These are phyloP conservation scores for Calonectria naviculata DNA, from an alignment of 2,329 filamentous ascomycete species.

Conservation along the genomic window DNA sequence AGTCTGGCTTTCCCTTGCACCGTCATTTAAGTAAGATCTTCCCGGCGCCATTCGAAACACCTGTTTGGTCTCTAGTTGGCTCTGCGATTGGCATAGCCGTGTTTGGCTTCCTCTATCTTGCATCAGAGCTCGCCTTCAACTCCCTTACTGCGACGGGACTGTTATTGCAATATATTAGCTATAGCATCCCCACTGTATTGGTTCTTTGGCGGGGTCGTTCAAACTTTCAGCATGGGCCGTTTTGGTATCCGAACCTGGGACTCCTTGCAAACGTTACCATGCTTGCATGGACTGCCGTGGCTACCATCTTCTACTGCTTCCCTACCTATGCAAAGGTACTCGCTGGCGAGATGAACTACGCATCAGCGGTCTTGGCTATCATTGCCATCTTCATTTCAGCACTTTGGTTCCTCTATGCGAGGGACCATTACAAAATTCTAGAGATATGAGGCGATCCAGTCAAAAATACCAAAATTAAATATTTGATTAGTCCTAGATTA, in stretches of 20 bases:
- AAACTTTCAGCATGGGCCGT: constrained; percentile 40
- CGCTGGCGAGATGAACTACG: constrained; percentile 39
- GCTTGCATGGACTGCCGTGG: constrained; percentile 36
- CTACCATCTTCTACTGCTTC: constrained; percentile 41
- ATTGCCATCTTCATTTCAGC: constrained; percentile 23
- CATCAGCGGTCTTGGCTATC: constrained; percentile 31
- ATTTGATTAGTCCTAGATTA: not conserved
- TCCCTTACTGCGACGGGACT: constrained; percentile 38
- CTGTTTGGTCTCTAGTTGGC: constrained; percentile 37
- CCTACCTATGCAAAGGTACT: constrained; percentile 35
- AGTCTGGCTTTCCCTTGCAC: constrained; percentile 38
- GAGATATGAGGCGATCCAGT: no score
- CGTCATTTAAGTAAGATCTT: constrained; percentile 34
- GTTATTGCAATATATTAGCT: constrained; percentile 41
- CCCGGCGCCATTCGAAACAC: constrained; percentile 36
- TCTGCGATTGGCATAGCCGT: constrained; percentile 36
- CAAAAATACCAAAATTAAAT: no score
- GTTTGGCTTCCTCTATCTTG: constrained; percentile 43
- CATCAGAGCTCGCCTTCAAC: constrained; percentile 40
- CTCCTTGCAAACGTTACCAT: constrained; percentile 37
- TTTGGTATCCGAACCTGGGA: constrained; percentile 41
- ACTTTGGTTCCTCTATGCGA: constrained; percentile 38
- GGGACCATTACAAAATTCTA: constrained; percentile 19
- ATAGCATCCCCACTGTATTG: constrained; percentile 40
- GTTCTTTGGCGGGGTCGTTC: constrained; percentile 36